A percentile compares a stretch with the other conserved stretches of the same genome.
Evolutionary conservation across 2,329 filamentous ascomycete species (phyloP).

Genomic region (Westerdykella ornata): DNA sequence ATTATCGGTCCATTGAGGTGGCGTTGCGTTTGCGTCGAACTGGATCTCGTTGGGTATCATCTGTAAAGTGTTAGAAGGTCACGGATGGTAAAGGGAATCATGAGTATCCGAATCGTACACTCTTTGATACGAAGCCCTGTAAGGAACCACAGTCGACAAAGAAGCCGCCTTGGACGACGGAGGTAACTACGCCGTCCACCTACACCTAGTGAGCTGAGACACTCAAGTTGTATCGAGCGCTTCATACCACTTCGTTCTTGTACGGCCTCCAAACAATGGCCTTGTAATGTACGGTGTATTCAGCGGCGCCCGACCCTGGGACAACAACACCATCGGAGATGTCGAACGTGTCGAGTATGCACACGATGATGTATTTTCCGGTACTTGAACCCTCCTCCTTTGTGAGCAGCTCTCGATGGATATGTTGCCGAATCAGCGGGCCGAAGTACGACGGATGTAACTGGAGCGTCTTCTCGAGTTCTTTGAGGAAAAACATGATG

Average conservation of each 20-base stretch:
- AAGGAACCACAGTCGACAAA: slow-evolving; percentile 77
- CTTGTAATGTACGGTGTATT: slow-evolving; percentile 91
- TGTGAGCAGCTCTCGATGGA: slow-evolving; percentile 80
- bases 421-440: slow-evolving; percentile 83
- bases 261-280: slow-evolving; percentile 98
- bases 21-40: slow-evolving; percentile 91
- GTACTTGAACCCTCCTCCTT: slow-evolving; percentile 95
- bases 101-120: slow-evolving; percentile 52
- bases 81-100: not conserved
- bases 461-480: slow-evolving; percentile 89
- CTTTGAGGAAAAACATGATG: slow-evolving; percentile 94
- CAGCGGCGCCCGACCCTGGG: slow-evolving; percentile 82
- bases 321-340: slow-evolving; percentile 90
- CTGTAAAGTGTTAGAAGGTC: slow-evolving; percentile 42
- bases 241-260: slow-evolving; percentile 88
- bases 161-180: slow-evolving; percentile 86
- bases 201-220: slow-evolving; percentile 13
- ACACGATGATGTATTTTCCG: slow-evolving; percentile 94
- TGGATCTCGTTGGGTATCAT: slow-evolving; percentile 88
- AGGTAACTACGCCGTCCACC: slow-evolving; percentile 62
- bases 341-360: slow-evolving; percentile 93
- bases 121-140: slow-evolving; percentile 70
- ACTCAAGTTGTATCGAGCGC: slow-evolving; percentile 3
- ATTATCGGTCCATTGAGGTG: slow-evolving; percentile 94
- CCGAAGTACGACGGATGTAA: slow-evolving; percentile 97